Evolutionary conservation across 1,284 basidiomycete genomes (phyloP), one percentile per base, ranked within the genome.

Genomic region (Inonotus hispidus): DNA sequence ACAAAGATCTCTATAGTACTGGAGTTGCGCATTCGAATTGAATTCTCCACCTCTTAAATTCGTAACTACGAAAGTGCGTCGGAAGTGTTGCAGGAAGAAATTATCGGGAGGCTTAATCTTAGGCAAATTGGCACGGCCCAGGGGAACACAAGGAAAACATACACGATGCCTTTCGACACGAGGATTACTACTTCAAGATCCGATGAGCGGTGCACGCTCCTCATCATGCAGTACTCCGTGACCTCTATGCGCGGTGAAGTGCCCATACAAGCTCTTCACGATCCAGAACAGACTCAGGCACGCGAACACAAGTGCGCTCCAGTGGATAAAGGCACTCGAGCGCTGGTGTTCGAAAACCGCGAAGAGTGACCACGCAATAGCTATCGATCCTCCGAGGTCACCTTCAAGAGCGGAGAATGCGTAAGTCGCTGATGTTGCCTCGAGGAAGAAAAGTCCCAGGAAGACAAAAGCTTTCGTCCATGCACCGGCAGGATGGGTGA

Each of bases 391-490:
- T 7, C 93, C 92, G 47, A 97, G 83, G 69, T 98, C 95, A 65
- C 95, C 95, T 72, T 97, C 93, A 1, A 83, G 78, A 14, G 88
- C 87, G 50, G 91, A 91, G 78, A 94, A 93, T 50, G 93, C 92
- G 73, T 98, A 97, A 1, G 92, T 90, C 6, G 89, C 92, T 0
- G 92, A 89, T 11, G 95, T 97, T 21, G 85, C 89, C 74, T 96
- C 94, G 65, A 98, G 87, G 88, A 97, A 96, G 78, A 97, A 86
- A 82, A 92, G 75, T 65, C 83, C 90, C 50, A 97, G 84, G 84
- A 97, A 96, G 62, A 95, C 94, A 67, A 95, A 92, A 68, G 93
- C 84, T 72, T 96, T 95, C 71, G 93, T 96, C 85, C 92, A 93
- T 62, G 95, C 75, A 27, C 93, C 93, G 1, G 93, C 86, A 46